Evolutionary conservation across 2,329 filamentous ascomycete species (phyloP).

Genomic region (Pseudocercospora vitis): DNA sequence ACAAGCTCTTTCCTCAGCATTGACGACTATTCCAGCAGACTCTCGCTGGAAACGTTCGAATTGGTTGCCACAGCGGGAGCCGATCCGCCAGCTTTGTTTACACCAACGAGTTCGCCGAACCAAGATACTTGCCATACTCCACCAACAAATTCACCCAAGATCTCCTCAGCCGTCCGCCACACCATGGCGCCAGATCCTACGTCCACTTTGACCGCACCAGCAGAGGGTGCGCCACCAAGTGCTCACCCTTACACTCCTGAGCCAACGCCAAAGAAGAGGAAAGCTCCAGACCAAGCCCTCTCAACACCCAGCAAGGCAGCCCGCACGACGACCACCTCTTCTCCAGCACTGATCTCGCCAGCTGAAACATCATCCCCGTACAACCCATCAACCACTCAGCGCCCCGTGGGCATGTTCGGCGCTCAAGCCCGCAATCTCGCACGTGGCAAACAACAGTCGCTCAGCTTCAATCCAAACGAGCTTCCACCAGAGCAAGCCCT

Average conservation of each 20-base stretch:
- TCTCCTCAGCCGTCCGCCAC: background rate
- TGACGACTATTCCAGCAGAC: background rate
- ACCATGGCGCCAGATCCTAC: background rate
- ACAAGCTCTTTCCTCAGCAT: background rate
- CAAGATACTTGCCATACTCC: background rate
- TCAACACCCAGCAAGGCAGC: background rate
- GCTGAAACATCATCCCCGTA: background rate
- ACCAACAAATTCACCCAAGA: background rate
- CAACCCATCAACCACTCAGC: background rate
- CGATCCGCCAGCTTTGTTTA: conserved; percentile 1
- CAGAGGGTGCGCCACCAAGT: too few species aligned
- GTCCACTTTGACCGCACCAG: too few species aligned
- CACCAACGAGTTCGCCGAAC: background rate
- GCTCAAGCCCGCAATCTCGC: conserved; percentile 17
- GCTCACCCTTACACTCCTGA: background rate
- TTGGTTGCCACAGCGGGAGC: conserved; percentile 2
- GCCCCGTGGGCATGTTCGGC: conserved; percentile 13
- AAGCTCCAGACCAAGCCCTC: background rate
- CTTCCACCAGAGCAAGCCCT: background rate
- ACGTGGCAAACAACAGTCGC: conserved; percentile 5
- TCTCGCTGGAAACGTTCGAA: background rate
- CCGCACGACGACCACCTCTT: background rate
- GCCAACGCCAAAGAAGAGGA: background rate
- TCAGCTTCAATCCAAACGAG: background rate
- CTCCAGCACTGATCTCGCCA: background rate